Evolutionary conservation across 1,284 basidiomycete genomes (phyloP).

Genomic region (Microbotryomycetes sp.): DNA sequence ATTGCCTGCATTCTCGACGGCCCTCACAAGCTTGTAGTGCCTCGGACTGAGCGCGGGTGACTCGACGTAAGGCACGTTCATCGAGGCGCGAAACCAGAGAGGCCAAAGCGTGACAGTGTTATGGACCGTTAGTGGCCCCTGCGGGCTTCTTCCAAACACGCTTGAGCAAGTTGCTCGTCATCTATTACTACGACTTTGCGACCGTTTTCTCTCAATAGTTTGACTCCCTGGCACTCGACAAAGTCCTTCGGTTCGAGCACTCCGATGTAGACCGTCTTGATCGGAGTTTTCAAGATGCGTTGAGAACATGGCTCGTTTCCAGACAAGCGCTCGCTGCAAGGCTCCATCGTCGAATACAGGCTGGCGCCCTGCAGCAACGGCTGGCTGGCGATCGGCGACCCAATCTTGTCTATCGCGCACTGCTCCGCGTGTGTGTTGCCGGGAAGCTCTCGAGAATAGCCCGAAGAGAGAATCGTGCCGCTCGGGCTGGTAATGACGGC

Average conservation of each 20-base stretch:
- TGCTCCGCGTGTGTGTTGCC: constrained; percentile 98
- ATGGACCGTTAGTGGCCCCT: background rate
- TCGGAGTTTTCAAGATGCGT: constrained; percentile 64
- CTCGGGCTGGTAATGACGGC: background rate
- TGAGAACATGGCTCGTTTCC: constrained; percentile 81
- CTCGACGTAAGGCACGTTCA: background rate
- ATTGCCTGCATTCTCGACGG: background rate
- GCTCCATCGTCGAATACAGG: constrained; percentile 94
- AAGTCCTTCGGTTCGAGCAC: constrained; percentile 92
- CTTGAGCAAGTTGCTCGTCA: constrained; percentile 45
- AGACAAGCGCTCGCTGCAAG: constrained; percentile 83
- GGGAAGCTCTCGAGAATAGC: constrained; percentile 83
- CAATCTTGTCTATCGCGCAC: constrained; percentile 76
- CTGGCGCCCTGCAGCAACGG: constrained; percentile 55
- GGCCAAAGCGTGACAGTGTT: background rate
- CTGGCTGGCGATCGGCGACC: constrained; percentile 37
- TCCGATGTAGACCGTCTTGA: constrained; percentile 77
- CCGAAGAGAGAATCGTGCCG: constrained; percentile 59
- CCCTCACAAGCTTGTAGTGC: constrained; percentile 17
- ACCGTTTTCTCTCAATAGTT: constrained; percentile 63
- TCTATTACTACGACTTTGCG: constrained; percentile 65
- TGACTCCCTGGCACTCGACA: constrained; percentile 78
- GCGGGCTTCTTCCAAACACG: constrained; percentile 52
- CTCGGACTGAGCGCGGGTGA: constrained; percentile 2
- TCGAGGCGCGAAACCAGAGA: background rate